phyloP scores from a whole-genome alignment of 495 filamentous ascomycete species.

The Daldinia caldariorum region DNA sequence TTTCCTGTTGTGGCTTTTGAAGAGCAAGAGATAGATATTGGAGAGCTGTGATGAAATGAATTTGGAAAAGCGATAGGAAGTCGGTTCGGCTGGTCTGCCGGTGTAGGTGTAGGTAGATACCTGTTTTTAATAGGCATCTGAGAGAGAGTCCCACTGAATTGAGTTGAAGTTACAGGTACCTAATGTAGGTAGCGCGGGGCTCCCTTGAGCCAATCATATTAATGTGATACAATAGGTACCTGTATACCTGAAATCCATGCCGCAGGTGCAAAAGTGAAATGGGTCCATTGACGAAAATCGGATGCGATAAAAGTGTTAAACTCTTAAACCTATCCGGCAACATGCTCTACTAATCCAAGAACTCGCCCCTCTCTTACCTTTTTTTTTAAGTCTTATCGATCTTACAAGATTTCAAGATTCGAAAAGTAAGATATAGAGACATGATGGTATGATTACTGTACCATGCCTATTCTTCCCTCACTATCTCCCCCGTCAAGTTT shows the following conservation, averaged over 20 bases:
- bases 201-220: conserved; percentile 1
- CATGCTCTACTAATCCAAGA: conserved; percentile 5
- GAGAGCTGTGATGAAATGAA: conserved; percentile 37
- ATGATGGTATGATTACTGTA: conserved; percentile 45
- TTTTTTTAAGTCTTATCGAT: conserved; percentile 17
- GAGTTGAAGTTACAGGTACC: conserved; percentile 6
- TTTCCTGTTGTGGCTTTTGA: conserved; percentile 33
- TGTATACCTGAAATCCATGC: too few relatives aligned
- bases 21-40: conserved; percentile 20
- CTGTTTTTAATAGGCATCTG: neutral
- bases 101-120: neutral
- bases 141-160: conserved; percentile 4
- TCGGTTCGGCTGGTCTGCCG: too few relatives aligned
- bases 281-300: neutral
- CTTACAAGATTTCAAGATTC: conserved; percentile 1
- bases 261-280: neutral
- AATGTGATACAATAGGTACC: neutral
- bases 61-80: neutral
- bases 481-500: conserved; percentile 43
- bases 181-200: neutral
- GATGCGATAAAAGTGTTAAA: conserved; percentile 21
- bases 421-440: conserved; percentile 16
- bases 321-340: conserved; percentile 7
- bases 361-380: neutral
- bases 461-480: conserved; percentile 44